Conservation (phyloP, 2,329 filamentous ascomycete genomes). For the Scedosporium dehoogii region DNA sequence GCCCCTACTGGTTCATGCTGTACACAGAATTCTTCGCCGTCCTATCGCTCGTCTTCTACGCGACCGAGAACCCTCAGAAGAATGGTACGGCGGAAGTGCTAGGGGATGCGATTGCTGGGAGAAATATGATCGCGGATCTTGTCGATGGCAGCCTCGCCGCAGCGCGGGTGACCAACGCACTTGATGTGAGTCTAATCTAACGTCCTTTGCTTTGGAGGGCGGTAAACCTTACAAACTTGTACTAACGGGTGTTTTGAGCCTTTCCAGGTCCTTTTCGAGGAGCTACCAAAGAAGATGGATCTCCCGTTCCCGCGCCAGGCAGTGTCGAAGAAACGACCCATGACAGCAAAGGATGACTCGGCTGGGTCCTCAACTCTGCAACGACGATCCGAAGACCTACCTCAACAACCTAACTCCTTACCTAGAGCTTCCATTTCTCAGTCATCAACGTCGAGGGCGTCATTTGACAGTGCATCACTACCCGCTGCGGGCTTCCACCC, state of each 20-base stretch:
- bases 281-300: constrained; percentile 64
- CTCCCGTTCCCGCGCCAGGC: background rate
- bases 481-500: constrained; percentile 20
- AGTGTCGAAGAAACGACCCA: constrained; percentile 5
- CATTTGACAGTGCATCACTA: constrained; percentile 23
- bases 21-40: constrained; percentile 79
- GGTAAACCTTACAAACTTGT: background rate
- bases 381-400: constrained; percentile 23
- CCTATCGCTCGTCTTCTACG: constrained; percentile 69
- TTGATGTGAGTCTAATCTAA: constrained; percentile 49
- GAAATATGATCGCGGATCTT: constrained; percentile 69
- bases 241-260: constrained; percentile 4
- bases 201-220: background rate
- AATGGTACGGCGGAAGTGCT: constrained; percentile 68
- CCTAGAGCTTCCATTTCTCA: constrained; percentile 11
- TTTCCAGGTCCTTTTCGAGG: constrained; percentile 65
- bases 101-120: constrained; percentile 75
- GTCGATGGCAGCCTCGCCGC: constrained; percentile 81
- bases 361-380: constrained; percentile 12
- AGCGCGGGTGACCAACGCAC: constrained; percentile 68
- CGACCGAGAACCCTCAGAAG: constrained; percentile 70
- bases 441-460: constrained; percentile 16
- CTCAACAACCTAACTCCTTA: constrained; percentile 17
- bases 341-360: constrained; percentile 2
- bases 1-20: constrained; percentile 79